Conservation (phyloP, 805 yeast species). For the Candida ulmi region DNA sequence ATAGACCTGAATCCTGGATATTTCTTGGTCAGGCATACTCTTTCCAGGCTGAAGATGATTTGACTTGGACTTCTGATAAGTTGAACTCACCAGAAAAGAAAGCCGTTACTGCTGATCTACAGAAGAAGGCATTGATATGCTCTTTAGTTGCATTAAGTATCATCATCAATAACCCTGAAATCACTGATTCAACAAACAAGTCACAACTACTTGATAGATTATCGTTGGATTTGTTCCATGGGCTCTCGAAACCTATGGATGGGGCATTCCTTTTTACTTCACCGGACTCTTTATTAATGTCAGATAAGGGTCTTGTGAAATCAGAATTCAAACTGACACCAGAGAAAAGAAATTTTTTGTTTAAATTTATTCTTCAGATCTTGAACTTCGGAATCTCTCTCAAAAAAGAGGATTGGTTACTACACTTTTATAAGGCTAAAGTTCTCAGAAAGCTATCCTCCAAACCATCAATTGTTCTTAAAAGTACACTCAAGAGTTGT, state of each 20-base stretch:
- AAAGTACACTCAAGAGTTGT: constrained; percentile 40
- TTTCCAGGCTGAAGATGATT: constrained; percentile 76
- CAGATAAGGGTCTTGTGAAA: constrained; percentile 3
- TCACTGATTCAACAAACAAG: constrained; percentile 29
- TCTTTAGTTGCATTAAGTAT: constrained; percentile 66
- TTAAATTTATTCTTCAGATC: constrained; percentile 36
- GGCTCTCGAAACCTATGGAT: constrained; percentile 52
- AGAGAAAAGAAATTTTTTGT: constrained; percentile 6
- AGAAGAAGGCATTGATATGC: constrained; percentile 65
- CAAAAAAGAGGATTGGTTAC: constrained; percentile 52
- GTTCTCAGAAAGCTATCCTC: constrained; percentile 44
- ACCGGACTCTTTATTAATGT: constrained; percentile 19
- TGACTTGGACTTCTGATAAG: constrained; percentile 90
- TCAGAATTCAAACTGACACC: background rate
- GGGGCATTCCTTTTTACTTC: constrained; percentile 43
- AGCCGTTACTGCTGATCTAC: constrained; percentile 52
- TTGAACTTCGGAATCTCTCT: constrained; percentile 42
- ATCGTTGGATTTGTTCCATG: constrained; percentile 46
- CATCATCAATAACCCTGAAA: constrained; percentile 19
- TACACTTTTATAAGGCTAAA: constrained; percentile 53
- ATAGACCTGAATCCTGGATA: constrained; percentile 81
- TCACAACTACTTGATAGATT: constrained; percentile 45
- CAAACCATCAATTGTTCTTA: constrained; percentile 30
- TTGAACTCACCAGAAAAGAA: constrained; percentile 59
- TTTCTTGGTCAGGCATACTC: constrained; percentile 77